phyloP scores from a whole-genome alignment of 192 early-diverging fungal species.

The Coemansia sp. region DNA sequence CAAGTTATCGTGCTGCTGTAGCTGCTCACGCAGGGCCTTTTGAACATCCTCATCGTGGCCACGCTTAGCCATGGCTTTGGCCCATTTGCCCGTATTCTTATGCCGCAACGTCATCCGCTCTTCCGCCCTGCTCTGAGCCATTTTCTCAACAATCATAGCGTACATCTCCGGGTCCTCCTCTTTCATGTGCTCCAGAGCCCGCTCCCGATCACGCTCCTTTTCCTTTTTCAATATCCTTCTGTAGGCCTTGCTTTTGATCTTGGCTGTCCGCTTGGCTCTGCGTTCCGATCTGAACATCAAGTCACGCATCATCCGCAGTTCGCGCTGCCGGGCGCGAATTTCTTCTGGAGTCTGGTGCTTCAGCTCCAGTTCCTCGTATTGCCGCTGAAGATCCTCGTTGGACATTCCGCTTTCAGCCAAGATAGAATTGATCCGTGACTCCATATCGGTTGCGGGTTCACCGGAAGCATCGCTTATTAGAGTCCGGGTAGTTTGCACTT shows the following conservation, averaged over 20 bases:
- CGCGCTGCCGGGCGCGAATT: constrained; percentile 66
- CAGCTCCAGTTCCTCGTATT: constrained; percentile 82
- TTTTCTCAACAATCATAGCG: constrained; percentile 39
- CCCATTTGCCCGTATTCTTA: constrained; percentile 97
- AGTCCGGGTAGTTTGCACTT: constrained; percentile 7
- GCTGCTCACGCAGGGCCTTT: constrained; percentile 80
- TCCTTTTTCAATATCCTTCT: constrained; percentile 84
- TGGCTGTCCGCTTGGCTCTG: constrained; percentile 86
- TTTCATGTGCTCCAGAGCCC: constrained; percentile 64
- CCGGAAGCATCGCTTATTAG: constrained; percentile 21
- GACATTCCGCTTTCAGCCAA: constrained; percentile 71
- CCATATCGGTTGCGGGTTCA: constrained; percentile 55
- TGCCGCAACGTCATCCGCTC: constrained; percentile 93
- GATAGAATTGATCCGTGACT: constrained; percentile 70
- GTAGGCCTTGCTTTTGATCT: constrained; percentile 98
- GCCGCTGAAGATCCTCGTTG: constrained; percentile 67
- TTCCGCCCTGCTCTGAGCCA: constrained; percentile 63
- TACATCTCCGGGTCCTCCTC: constrained; percentile 67
- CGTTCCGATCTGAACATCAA: constrained; percentile 91
- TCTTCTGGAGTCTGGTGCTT: constrained; percentile 83
- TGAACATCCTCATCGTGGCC: constrained; percentile 64
- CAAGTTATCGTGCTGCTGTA: constrained; percentile 72
- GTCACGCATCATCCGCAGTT: constrained; percentile 88
- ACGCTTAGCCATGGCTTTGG: constrained; percentile 70
- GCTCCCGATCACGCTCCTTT: constrained; percentile 59